phyloP scores from a whole-genome alignment of 1,284 basidiomycete species.

The Ustilago bromivora region DNA sequence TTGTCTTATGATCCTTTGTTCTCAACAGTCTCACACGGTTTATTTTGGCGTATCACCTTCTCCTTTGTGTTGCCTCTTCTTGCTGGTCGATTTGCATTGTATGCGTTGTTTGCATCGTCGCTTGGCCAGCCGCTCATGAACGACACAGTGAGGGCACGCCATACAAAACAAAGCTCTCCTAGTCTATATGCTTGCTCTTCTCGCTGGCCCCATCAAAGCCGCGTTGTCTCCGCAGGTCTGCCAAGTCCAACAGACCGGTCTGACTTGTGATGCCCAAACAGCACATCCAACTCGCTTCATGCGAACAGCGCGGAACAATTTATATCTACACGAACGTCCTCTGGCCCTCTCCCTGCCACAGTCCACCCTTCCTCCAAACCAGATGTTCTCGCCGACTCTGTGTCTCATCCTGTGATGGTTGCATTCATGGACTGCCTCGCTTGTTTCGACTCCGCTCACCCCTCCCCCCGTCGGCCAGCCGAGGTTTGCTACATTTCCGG shows the following conservation, averaged over 20 bases:
- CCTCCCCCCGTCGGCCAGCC: slow-evolving; percentile 12
- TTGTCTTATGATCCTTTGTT: slow-evolving; percentile 8
- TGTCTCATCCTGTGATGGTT: slow-evolving; percentile 20
- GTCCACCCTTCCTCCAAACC: not conserved
- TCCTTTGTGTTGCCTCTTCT: not conserved
- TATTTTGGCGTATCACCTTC: not conserved
- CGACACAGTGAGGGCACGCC: not conserved
- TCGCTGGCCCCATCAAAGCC: slow-evolving; percentile 14
- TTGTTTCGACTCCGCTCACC: slow-evolving; percentile 15
- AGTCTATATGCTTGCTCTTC: not conserved
- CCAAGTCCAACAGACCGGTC: slow-evolving; percentile 23
- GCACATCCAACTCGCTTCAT: slow-evolving; percentile 13
- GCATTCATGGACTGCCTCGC: slow-evolving; percentile 11
- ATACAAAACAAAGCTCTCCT: not conserved
- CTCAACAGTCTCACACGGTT: slow-evolving; percentile 26
- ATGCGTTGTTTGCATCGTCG: not conserved
- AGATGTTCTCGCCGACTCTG: slow-evolving; percentile 3
- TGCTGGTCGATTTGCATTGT: not conserved
- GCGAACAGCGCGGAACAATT: slow-evolving; percentile 9
- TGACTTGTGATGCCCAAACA: slow-evolving; percentile 10
- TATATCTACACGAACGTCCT: slow-evolving; percentile 13
- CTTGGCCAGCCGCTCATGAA: not conserved
- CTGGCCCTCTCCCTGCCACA: not conserved
- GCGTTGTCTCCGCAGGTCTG: slow-evolving; percentile 14
- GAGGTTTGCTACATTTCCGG: slow-evolving; percentile 7